These are phyloP conservation scores for Patellifolia procumbens DNA, from an alignment of 179 eudicot species.

Conservation along the genomic window DNA sequence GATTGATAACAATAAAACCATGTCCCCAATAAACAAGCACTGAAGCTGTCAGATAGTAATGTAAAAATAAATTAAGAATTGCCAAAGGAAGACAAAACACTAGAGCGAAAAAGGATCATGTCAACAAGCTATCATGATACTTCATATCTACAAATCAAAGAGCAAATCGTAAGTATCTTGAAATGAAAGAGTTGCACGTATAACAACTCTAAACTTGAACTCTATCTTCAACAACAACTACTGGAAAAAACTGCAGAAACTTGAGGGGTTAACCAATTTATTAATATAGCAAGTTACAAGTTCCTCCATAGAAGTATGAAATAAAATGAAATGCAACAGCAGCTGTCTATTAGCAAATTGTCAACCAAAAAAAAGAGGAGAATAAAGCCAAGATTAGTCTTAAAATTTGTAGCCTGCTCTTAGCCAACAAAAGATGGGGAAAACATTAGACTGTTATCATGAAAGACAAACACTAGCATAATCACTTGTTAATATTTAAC, in stretches of 20 bases:
- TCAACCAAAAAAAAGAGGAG: neutral
- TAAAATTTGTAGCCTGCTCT: neutral
- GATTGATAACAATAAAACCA: neutral
- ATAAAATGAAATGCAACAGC: neutral
- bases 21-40: neutral
- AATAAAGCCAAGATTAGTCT: neutral
- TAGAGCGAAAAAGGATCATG: neutral
- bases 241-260: neutral
- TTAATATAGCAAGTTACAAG: neutral
- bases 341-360: neutral
- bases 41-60: neutral
- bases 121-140: neutral
- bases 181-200: neutral
- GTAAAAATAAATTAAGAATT: neutral
- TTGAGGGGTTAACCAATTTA: neutral
- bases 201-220: neutral
- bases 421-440: neutral
- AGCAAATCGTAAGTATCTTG: neutral
- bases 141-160: neutral
- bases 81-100: neutral
- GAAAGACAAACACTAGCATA: neutral
- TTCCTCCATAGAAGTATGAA: neutral
- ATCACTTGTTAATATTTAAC: neutral
- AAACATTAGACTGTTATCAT: neutral
- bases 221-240: neutral